phyloP scores from a whole-genome alignment of 2,329 filamentous ascomycete species.

The Ceratocystis destructans region DNA sequence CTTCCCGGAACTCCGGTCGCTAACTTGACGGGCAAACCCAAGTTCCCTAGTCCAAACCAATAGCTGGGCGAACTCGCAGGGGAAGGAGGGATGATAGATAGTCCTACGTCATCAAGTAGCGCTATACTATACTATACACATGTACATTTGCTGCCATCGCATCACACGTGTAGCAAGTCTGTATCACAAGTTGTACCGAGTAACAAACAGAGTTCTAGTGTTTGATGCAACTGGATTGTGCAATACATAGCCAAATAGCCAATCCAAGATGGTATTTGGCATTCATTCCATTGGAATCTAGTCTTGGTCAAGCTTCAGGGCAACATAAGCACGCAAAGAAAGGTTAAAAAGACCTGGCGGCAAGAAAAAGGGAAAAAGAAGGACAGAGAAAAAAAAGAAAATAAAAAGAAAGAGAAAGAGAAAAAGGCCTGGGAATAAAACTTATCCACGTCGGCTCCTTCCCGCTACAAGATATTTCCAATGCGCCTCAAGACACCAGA shows the following conservation, averaged over 20 bases:
- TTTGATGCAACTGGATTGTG: not conserved
- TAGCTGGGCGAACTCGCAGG: not conserved
- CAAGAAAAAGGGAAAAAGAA: no score
- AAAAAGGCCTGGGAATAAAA: conserved; percentile 3
- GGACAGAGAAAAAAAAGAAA: no score
- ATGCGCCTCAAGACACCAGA: not conserved
- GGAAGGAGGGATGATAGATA: not conserved
- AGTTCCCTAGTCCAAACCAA: not conserved
- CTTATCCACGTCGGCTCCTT: conserved; percentile 5
- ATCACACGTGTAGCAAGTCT: not conserved
- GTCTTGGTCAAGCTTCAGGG: no score
- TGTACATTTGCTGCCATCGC: not conserved
- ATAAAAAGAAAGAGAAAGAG: no score
- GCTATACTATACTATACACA: not conserved
- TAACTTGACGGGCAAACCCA: no score
- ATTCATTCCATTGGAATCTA: no score
- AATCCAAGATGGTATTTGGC: no score
- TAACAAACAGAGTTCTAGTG: not conserved
- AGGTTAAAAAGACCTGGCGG: no score
- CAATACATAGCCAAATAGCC: not conserved
- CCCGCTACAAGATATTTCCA: not conserved
- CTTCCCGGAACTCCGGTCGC: not conserved
- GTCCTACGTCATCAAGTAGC: not conserved
- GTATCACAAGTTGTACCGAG: not conserved
- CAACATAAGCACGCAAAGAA: no score